phyloP scores from a whole-genome alignment of 2,329 filamentous ascomycete genomes.

The Beauveria asiatica region DNA sequence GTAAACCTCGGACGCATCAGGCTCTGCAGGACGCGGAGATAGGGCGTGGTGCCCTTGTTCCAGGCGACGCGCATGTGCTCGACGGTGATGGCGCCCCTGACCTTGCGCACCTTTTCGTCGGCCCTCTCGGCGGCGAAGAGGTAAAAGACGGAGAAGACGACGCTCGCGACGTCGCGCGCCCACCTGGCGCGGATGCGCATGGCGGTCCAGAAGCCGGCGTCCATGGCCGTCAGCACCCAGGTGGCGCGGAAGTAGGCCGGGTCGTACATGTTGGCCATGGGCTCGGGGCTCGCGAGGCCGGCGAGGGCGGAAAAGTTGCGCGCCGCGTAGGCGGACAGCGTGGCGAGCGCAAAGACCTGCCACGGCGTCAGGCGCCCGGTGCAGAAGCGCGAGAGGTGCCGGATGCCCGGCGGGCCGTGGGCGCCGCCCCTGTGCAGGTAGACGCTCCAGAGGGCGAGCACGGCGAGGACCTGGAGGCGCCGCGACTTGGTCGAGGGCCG shows the following conservation, averaged over 20 bases:
- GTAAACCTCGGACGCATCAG: slow-evolving; percentile 72
- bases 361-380: slow-evolving; percentile 70
- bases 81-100: slow-evolving; percentile 76
- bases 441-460: slow-evolving; percentile 82
- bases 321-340: slow-evolving; percentile 83
- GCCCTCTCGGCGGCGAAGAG: slow-evolving; percentile 87
- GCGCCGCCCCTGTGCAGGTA: slow-evolving; percentile 74
- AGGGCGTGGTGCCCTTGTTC: slow-evolving; percentile 91
- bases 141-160: slow-evolving; percentile 85
- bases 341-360: slow-evolving; percentile 80
- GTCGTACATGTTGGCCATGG: slow-evolving; percentile 88
- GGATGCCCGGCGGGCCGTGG: slow-evolving; percentile 76
- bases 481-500: slow-evolving; percentile 85
- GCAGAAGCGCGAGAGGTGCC: slow-evolving; percentile 62
- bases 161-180: slow-evolving; percentile 71
- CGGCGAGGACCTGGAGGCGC: slow-evolving; percentile 84
- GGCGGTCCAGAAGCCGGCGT: slow-evolving; percentile 96
- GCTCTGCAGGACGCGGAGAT: slow-evolving; percentile 63
- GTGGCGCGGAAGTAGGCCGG: slow-evolving; percentile 90
- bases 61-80: slow-evolving; percentile 88
- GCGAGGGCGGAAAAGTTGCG: slow-evolving; percentile 92
- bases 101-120: slow-evolving; percentile 91
- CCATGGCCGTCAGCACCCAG: slow-evolving; percentile 89
- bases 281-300: slow-evolving; percentile 85
- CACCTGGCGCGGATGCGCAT: slow-evolving; percentile 80